Conservation (phyloP, 2,329 filamentous ascomycete species). For the Escovopsis sp. region DNA sequence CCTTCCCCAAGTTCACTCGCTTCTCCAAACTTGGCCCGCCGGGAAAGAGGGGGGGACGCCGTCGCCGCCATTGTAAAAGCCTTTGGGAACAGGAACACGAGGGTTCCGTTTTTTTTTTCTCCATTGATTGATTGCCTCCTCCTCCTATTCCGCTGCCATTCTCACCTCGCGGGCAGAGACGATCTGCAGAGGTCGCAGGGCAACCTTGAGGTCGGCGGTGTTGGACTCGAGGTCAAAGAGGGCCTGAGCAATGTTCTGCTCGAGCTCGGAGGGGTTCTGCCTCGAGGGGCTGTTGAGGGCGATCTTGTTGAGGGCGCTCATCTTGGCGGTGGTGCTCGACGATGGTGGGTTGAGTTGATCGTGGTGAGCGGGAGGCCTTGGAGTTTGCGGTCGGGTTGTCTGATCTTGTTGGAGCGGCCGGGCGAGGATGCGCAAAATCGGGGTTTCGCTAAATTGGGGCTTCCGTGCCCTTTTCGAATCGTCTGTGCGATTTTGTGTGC, state of each 20-base stretch:
- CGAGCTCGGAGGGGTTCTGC: constrained; percentile 92
- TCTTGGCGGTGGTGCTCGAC: constrained; percentile 34
- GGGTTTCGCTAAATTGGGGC: constrained; percentile 25
- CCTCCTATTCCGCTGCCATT: constrained; percentile 24
- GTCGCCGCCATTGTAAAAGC: constrained; percentile 19
- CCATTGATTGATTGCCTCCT: constrained; percentile 6
- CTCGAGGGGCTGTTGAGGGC: constrained; percentile 91
- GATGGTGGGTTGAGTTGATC: constrained; percentile 15
- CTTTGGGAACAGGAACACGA: constrained; percentile 31
- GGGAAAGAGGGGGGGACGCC: constrained; percentile 10
- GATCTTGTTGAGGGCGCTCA: constrained; percentile 85
- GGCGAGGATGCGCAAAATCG: neutral
- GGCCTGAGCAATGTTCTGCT: constrained; percentile 91
- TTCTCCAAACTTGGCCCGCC: constrained; percentile 10
- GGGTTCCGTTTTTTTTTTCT: constrained; percentile 7
- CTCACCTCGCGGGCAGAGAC: constrained; percentile 99
- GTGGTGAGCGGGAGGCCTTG: constrained; percentile 8
- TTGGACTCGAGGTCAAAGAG: constrained; percentile 99
- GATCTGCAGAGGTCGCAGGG: constrained; percentile 95
- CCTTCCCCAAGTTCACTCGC: constrained; percentile 7
- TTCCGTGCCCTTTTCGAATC: constrained; percentile 22
- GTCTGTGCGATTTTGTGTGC: constrained; percentile 3
- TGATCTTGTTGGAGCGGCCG: constrained; percentile 12
- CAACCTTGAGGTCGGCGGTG: constrained; percentile 92
- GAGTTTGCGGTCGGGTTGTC: constrained; percentile 11